Percentiles rank a stretch among this genome's conserved stretches.
These are phyloP conservation scores for Sordariomycetes sp. DNA, from an alignment of 2,329 filamentous ascomycete species.

Conservation along the genomic window DNA sequence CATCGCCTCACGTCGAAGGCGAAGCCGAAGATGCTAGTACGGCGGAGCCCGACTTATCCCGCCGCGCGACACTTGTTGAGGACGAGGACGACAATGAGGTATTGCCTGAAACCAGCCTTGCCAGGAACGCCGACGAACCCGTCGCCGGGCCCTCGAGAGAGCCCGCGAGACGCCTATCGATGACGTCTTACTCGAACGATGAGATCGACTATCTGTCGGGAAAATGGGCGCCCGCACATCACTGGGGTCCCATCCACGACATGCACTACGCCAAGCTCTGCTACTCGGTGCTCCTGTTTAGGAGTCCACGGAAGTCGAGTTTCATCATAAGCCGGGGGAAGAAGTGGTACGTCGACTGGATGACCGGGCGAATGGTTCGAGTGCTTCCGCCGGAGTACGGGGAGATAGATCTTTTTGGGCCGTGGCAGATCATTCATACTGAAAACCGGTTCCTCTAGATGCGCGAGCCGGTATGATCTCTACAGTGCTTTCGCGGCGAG, in stretches of 20 bases:
- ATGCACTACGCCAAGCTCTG: slow-evolving; percentile 46
- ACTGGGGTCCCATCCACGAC: slow-evolving; percentile 42
- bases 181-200: slow-evolving; percentile 29
- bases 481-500: neutral
- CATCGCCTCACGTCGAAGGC: neutral
- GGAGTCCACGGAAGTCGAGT: slow-evolving; percentile 43
- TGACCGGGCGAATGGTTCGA: slow-evolving; percentile 37
- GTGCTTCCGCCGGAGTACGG: slow-evolving; percentile 41
- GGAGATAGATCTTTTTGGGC: slow-evolving; percentile 32
- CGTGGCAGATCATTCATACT: slow-evolving; percentile 35
- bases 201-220: slow-evolving; percentile 32
- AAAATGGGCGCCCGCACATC: slow-evolving; percentile 43
- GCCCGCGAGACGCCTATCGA: slow-evolving; percentile 25
- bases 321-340: slow-evolving; percentile 43
- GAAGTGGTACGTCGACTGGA: slow-evolving; percentile 47
- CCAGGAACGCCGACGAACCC: slow-evolving; percentile 3
- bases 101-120: neutral
- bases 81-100: slow-evolving; percentile 10
- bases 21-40: neutral
- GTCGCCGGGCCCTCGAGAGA: slow-evolving; percentile 12
- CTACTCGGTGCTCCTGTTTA: slow-evolving; percentile 43
- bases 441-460: slow-evolving; percentile 21
- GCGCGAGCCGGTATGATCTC: neutral
- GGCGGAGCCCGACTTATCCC: neutral
- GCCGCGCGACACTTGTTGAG: neutral